phyloP scores from a whole-genome alignment of 306 rosid species.

The Benincasa hispida region DNA sequence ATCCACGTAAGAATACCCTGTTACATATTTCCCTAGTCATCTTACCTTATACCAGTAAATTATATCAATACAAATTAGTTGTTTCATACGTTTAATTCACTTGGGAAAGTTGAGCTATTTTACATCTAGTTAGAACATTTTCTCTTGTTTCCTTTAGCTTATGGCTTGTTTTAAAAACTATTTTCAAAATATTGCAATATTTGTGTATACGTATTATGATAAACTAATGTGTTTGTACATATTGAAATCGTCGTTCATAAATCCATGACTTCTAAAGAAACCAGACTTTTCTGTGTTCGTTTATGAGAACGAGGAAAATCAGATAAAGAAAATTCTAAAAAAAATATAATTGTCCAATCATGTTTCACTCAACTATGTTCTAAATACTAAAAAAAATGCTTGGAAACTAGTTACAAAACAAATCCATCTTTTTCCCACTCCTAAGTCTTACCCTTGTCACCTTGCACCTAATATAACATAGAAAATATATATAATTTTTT shows the following conservation, averaged over 20 bases:
- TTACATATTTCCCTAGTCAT: not conserved
- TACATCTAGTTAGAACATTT: not conserved
- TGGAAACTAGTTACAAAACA: not conserved
- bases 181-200: not conserved
- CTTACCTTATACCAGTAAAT: not conserved
- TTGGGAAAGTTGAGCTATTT: not conserved
- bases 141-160: not conserved
- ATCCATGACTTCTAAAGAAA: not conserved
- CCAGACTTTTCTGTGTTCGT: not conserved
- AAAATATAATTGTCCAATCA: not conserved
- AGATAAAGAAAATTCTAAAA: not conserved
- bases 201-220: not conserved
- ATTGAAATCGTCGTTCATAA: not conserved
- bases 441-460: not conserved
- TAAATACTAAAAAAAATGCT: not conserved
- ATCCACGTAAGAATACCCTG: conserved; percentile 63
- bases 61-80: not conserved
- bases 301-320: not conserved
- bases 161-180: not conserved
- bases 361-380: not conserved
- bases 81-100: not conserved
- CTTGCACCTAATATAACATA: not conserved
- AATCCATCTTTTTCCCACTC: not conserved
- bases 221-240: not conserved
- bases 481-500: not conserved